Evolutionary conservation across 441 rosid species (phyloP), one percentile per base, ranked within the genome.

Genomic region (Kokia cookei): DNA sequence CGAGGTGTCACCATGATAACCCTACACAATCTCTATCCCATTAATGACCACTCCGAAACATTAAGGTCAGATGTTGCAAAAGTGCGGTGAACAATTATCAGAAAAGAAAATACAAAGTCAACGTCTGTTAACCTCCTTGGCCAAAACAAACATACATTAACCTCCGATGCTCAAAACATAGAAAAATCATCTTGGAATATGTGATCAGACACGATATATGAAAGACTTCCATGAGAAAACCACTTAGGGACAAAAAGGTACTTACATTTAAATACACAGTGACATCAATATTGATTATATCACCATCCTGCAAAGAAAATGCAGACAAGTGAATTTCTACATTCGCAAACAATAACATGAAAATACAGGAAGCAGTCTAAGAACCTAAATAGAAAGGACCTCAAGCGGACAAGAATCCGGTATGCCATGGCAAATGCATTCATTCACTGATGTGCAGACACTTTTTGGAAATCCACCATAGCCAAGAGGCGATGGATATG

Each of bases 401-500:
- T 92, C 97, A 60, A 94, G 95, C 58, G 91, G 86, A 66, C 87
- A 75, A 65, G 97, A 91, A 79, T 94, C 99, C 3, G 99, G 99
- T 65, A 94, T 94, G 40, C 97, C 99, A 79, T 94, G 97, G 85
- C 98, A 94, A 80, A 94, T 94, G 67, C 98, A 94, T 81, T 94
- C 97, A 73, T 92, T 94, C 71, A 94, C 94, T 27, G 99, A 94
- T 13, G 99, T 94, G 78, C 99, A 94, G 11, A 93, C 99, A 85
- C 99, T 92, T 86, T 92, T 94, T 3, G 99, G 99, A 77, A 94
- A 92, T 63, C 97, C 96, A 58, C 97, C 97, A 81, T 94, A 94
- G 22, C 99, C 97, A 79, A 94, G 97, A 65, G 99, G 99, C 2
- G 99, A 94, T n/a, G 97, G 99, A 84, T 94, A 94, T 2, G 99